A percentile compares a stretch with the other conserved stretches of the same genome.
These are phyloP conservation scores for Amaranthus tricolor DNA, from an alignment of 179 eudicot species.

Conservation along the genomic window DNA sequence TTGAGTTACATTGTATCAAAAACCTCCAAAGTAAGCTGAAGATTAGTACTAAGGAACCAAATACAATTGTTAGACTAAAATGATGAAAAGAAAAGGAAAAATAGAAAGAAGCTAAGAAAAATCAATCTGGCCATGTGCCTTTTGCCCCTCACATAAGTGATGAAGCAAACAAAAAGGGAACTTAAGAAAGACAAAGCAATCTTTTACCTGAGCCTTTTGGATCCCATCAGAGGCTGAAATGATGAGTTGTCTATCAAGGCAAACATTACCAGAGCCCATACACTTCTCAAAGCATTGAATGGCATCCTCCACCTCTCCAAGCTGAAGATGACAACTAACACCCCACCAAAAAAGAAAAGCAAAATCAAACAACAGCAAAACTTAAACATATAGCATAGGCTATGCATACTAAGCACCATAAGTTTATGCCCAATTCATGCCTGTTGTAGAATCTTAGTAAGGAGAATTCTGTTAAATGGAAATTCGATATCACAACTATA, in stretches of 20 bases:
- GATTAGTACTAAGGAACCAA: neutral
- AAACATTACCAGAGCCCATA: conserved; percentile 45
- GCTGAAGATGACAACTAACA: conserved; percentile 71
- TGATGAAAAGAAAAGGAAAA: neutral
- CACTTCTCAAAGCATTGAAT: conserved; percentile 49
- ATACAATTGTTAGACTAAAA: too few species aligned
- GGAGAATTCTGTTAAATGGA: neutral
- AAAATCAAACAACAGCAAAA: neutral
- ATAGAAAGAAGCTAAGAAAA: neutral
- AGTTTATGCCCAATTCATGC: neutral
- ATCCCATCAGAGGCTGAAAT: conserved; percentile 83
- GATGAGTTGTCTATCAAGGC: conserved; percentile 70
- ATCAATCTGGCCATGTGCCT: neutral
- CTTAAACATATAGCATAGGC: neutral
- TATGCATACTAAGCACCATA: neutral
- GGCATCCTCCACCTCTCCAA: conserved; percentile 85
- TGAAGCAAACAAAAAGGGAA: neutral
- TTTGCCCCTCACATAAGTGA: neutral
- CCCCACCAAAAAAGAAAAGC: neutral
- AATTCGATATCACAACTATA: neutral
- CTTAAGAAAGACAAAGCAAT: neutral
- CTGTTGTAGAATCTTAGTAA: neutral
- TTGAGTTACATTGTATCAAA: neutral
- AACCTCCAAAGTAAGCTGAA: neutral
- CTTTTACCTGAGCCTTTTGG: conserved; percentile 73